phyloP scores from a whole-genome alignment of 345 rosid species.

The Euphorbia peplus region DNA sequence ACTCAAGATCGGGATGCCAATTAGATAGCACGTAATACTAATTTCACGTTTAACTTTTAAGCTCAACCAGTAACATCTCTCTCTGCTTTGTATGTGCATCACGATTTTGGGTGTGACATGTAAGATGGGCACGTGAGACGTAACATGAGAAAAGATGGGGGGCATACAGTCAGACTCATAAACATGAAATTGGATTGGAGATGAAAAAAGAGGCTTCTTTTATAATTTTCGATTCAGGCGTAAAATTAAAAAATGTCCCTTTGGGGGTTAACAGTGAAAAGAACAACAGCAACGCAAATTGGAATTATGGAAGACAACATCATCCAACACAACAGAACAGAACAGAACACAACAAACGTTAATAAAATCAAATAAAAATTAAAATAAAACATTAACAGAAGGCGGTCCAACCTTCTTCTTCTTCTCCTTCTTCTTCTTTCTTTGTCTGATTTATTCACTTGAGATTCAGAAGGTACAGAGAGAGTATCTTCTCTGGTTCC shows the following conservation, averaged over 20 bases:
- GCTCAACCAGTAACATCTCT: no score
- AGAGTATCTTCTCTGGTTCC: slow-evolving; percentile 6
- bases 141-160: no score
- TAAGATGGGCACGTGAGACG: no score
- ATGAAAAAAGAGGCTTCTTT: neutral
- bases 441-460: slow-evolving; percentile 15
- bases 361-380: neutral
- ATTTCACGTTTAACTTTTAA: no score
- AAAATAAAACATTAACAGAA: slow-evolving; percentile 9
- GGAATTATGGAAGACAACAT: slow-evolving; percentile 13
- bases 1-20: no score
- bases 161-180: neutral
- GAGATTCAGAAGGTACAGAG: neutral
- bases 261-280: slow-evolving; percentile 8
- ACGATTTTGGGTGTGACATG: no score
- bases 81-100: no score
- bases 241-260: no score
- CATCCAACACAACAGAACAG: neutral
- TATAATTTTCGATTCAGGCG: no score
- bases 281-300: slow-evolving; percentile 8
- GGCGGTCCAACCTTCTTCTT: neutral
- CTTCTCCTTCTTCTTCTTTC: neutral
- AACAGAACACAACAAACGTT: neutral
- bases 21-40: no score
- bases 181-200: neutral